A percentile compares a stretch with the other conserved stretches of the same genome.
Conservation (phyloP, 169 alveolate genomes). For the Plasmodium inui region DNA sequence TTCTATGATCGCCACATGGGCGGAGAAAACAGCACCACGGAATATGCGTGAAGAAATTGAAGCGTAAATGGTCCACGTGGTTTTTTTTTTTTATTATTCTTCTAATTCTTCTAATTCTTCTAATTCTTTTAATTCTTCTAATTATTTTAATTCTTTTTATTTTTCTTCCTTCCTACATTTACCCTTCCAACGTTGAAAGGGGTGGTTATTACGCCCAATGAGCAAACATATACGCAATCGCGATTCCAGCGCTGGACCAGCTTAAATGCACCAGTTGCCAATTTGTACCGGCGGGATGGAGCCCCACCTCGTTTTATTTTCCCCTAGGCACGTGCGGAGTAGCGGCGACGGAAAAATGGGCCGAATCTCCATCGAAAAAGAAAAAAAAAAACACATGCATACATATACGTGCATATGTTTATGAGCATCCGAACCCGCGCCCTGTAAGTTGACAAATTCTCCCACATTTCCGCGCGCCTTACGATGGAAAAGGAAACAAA, state of each 20-base stretch:
- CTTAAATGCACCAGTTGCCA: background rate
- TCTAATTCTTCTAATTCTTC: too few species aligned
- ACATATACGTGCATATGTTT: background rate
- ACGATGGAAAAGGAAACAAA: background rate
- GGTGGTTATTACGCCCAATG: background rate
- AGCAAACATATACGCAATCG: background rate
- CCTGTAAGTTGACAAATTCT: background rate
- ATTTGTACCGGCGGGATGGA: background rate
- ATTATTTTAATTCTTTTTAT: too few species aligned
- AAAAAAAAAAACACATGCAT: constrained; percentile 1
- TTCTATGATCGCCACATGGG: background rate
- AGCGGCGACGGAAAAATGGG: background rate
- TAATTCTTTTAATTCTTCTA: too few species aligned
- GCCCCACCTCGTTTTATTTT: background rate
- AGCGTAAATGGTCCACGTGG: background rate
- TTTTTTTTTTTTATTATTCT: too few species aligned
- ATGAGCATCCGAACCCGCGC: background rate
- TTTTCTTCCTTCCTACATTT: background rate
- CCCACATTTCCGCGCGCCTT: background rate
- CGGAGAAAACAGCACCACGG: background rate
- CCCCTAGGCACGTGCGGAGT: background rate
- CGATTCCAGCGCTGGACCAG: background rate
- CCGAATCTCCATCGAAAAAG: background rate
- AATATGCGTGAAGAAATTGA: background rate
- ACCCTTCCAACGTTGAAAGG: background rate